A percentile compares a stretch with the other conserved stretches of the same genome.
Conservation (phyloP, 2,329 filamentous ascomycete genomes). For the Fusarium setosum region DNA sequence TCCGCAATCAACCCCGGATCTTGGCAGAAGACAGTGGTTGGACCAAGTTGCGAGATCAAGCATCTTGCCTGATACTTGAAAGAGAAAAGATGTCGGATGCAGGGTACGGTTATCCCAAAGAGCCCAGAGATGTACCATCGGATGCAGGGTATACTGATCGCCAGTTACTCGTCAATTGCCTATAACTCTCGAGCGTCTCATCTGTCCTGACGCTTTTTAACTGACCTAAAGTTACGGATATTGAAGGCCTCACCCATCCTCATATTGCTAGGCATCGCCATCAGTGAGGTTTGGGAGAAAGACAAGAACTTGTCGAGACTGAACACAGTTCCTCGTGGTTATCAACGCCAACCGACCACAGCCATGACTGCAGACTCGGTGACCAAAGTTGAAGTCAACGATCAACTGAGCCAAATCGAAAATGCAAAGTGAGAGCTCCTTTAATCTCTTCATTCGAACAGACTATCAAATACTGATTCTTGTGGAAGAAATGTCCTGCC, state of each 20-base stretch:
- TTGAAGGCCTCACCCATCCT: too few relatives aligned
- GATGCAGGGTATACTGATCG: neutral
- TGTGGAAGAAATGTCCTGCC: neutral
- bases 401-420: conserved; percentile 1
- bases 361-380: neutral
- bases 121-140: neutral
- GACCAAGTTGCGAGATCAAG: neutral
- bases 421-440: neutral
- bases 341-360: neutral
- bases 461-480: neutral
- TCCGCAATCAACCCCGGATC: neutral
- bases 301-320: neutral
- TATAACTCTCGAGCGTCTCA: too few relatives aligned
- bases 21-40: conserved; percentile 1
- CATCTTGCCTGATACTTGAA: neutral
- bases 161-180: neutral
- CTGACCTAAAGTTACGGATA: too few relatives aligned
- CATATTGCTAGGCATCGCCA: neutral
- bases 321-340: neutral
- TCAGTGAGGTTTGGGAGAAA: neutral
- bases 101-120: neutral
- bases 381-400: neutral
- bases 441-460: neutral
- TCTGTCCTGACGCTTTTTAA: too few relatives aligned
- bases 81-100: neutral